Evolutionary conservation across 805 yeast species (phyloP).

Genomic region (Starmerella potacharoeniae): DNA sequence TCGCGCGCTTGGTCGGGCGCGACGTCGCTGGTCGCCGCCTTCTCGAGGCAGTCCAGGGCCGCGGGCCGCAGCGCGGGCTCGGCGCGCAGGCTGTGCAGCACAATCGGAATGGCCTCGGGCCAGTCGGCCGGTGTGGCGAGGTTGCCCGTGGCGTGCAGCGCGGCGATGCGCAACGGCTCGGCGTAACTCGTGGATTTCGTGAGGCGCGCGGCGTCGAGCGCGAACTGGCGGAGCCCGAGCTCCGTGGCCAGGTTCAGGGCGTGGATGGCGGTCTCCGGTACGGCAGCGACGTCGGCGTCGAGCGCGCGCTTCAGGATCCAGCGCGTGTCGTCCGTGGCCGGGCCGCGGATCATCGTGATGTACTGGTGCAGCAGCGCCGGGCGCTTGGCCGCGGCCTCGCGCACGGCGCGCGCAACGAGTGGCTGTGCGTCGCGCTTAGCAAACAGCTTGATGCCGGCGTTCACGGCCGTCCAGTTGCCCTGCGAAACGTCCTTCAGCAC

Average conservation of each 20-base stretch:
- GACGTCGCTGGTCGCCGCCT: neutral
- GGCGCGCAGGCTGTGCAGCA: neutral
- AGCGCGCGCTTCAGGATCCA: neutral
- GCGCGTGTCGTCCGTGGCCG: neutral
- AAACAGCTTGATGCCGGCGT: neutral
- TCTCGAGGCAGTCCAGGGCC: neutral
- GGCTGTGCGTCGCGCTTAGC: neutral
- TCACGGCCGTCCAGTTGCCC: neutral
- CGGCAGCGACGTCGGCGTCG: neutral
- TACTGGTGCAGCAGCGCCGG: slow-evolving; percentile 1
- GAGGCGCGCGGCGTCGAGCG: neutral
- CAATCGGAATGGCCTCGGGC: neutral
- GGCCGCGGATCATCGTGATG: neutral
- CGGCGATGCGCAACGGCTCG: slow-evolving; percentile 1
- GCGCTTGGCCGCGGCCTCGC: neutral
- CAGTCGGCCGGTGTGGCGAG: neutral
- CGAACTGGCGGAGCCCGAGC: neutral
- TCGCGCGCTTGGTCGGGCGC: neutral
- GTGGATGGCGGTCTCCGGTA: neutral
- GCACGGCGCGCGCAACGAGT: neutral
- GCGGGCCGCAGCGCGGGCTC: slow-evolving; percentile 1
- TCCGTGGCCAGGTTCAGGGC: neutral
- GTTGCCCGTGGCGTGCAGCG: neutral
- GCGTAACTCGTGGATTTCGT: neutral
- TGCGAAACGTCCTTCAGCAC: neutral